phyloP scores from a whole-genome alignment of 345 rosid species.

The Rubroshorea leprosula region DNA sequence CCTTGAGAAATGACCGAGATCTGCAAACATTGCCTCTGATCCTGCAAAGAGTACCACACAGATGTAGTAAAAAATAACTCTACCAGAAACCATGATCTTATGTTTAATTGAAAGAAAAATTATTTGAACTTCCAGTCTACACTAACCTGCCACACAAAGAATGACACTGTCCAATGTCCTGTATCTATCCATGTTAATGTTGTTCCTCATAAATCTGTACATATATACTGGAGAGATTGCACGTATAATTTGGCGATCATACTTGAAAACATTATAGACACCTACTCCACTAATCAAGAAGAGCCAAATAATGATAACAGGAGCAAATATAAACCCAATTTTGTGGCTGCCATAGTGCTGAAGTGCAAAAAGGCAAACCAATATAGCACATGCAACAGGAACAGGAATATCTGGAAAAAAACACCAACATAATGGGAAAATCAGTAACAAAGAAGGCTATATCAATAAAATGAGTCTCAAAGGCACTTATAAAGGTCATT shows the following conservation, averaged over 20 bases:
- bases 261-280: constrained; percentile 34
- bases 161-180: constrained; percentile 46
- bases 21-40: constrained; percentile 62
- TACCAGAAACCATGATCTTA: background rate
- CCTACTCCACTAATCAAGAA: constrained; percentile 47
- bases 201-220: constrained; percentile 31
- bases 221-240: constrained; percentile 45
- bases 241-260: constrained; percentile 25
- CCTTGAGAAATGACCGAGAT: constrained; percentile 61
- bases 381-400: constrained; percentile 48
- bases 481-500: background rate
- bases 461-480: too few relatives aligned
- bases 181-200: constrained; percentile 25
- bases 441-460: background rate
- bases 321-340: constrained; percentile 51
- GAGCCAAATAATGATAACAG: constrained; percentile 48
- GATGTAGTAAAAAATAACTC: background rate
- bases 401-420: constrained; percentile 44
- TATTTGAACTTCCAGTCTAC: constrained; percentile 1
- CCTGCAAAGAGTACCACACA: constrained; percentile 27
- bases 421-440: constrained; percentile 2
- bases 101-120: background rate
- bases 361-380: constrained; percentile 51
- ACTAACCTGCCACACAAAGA: constrained; percentile 55
- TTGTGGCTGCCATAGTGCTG: constrained; percentile 49